Evolutionary conservation across 2,329 filamentous ascomycete genomes (phyloP).

Genomic region (Stachybotrys echinatus): DNA sequence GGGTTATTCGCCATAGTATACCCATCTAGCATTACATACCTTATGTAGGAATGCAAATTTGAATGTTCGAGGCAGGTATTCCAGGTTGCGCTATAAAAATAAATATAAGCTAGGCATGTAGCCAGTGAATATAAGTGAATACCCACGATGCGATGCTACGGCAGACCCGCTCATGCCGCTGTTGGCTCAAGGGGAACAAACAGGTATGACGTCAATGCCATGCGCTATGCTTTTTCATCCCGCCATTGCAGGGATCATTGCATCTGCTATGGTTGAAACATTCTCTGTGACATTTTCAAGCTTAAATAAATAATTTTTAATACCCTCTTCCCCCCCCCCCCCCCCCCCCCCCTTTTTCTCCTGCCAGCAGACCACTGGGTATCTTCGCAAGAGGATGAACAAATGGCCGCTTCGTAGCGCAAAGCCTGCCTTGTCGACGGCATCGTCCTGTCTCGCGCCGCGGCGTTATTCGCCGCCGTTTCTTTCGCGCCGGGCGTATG

Average conservation of each 20-base stretch:
- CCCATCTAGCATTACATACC: too few relatives aligned
- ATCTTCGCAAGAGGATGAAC: background rate
- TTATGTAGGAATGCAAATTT: too few relatives aligned
- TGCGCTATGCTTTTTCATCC: background rate
- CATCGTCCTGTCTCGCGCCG: background rate
- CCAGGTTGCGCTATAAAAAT: too few relatives aligned
- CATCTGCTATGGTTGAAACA: background rate
- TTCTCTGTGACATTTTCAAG: background rate
- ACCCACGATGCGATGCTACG: too few relatives aligned
- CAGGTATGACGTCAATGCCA: background rate
- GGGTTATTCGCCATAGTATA: too few relatives aligned
- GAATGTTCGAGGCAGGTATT: too few relatives aligned
- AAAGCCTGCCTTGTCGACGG: background rate
- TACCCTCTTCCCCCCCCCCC: too few relatives aligned
- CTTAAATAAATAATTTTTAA: too few relatives aligned
- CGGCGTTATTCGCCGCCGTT: background rate
- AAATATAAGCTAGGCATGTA: too few relatives aligned
- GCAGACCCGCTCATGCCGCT: too few relatives aligned
- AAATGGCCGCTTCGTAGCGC: conserved; percentile 3
- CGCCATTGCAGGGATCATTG: background rate
- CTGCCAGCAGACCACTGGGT: background rate
- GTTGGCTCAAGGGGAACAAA: too few relatives aligned
- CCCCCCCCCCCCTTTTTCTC: background rate
- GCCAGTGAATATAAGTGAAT: too few relatives aligned
- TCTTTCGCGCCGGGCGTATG: conserved; percentile 4